Conservation (phyloP, 2,329 filamentous ascomycete genomes). For the Fonsecaea pedrosoi region DNA sequence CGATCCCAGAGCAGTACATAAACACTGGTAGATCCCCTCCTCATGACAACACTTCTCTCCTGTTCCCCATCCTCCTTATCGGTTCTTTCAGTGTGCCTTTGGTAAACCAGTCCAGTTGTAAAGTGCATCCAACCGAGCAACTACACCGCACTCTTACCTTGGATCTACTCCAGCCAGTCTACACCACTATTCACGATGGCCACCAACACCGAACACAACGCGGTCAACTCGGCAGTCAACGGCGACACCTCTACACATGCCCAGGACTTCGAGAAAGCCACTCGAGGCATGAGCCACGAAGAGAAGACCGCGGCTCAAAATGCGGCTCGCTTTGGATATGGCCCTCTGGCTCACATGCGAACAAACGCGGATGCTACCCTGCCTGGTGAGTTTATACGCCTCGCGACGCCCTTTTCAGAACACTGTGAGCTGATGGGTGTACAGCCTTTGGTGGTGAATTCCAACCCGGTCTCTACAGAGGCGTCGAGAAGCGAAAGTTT, state of each 20-base stretch:
- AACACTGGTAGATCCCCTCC: slow-evolving; percentile 22
- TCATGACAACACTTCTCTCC: neutral
- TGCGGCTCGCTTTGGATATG: slow-evolving; percentile 57
- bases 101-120: neutral
- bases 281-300: slow-evolving; percentile 51
- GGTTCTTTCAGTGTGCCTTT: neutral
- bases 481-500: slow-evolving; percentile 71
- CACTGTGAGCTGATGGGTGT: slow-evolving; percentile 44
- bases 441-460: slow-evolving; percentile 75
- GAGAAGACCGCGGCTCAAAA: slow-evolving; percentile 53
- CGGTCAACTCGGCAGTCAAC: slow-evolving; percentile 17
- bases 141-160: neutral
- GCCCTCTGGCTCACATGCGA: slow-evolving; percentile 59
- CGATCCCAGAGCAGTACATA: slow-evolving; percentile 22
- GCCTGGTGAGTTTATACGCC: slow-evolving; percentile 28
- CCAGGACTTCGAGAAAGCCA: slow-evolving; percentile 36
- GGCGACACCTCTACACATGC: slow-evolving; percentile 17
- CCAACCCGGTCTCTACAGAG: slow-evolving; percentile 72
- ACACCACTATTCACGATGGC: slow-evolving; percentile 24
- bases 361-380: slow-evolving; percentile 45
- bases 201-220: slow-evolving; percentile 30
- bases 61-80: neutral
- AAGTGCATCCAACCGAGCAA: neutral
- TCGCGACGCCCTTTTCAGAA: neutral
- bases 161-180: neutral